Base-by-base conservation (phyloP, 2,329 filamentous ascomycete species). In the Botrytis deweyae region DNA sequence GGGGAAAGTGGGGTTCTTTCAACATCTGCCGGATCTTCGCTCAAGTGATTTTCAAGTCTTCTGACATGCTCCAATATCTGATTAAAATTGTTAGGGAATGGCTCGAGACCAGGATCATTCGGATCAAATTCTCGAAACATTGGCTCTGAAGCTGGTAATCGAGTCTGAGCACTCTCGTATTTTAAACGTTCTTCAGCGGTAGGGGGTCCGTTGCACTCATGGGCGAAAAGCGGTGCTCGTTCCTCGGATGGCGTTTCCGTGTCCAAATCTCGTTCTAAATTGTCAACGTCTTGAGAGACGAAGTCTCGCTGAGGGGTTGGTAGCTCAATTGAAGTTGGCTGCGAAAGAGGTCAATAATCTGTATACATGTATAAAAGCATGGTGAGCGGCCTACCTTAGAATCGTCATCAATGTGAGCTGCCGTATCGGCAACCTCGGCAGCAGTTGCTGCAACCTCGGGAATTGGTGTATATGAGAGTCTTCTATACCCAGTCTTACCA, bases 391-490 rank as follows among this genome's bases (percentile, higher is more conserved):
- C 44, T 76, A 76, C 74, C 63, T 59, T 38, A 14, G 72, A 73
- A 33, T 79, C 75, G 16, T 72, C 59, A 73, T 86, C 84, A 76
- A 85, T 76, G 7, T 77, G 79, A 73, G 83, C 79, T 29, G 85
- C 84, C 40, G 81, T 81, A 72, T 85, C 82, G 33, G 84, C 83
- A 46, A 85, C 84, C 76, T 87, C 85, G 6, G 83, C 83, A 10
- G 85, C 84, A 20, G 83, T 84, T 12, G 80, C 78, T 18, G 84
- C 82, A 52, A 84, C 83, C 72, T 86, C 80, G 52, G 81, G 79
- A 67, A 84, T 83, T 3, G 83, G 83, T 14, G 84, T 83, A 9
- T 76, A 75, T 4, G 82, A 83, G 49, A 83, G 75, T 55, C 81
- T 79, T 67, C 81, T 78, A 36, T 78, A 73, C 33, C 81, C 81